A percentile compares a stretch with the other conserved stretches of the same genome.
phyloP scores from a whole-genome alignment of 2,329 filamentous ascomycete genomes.

The Grosmannia serpens region DNA sequence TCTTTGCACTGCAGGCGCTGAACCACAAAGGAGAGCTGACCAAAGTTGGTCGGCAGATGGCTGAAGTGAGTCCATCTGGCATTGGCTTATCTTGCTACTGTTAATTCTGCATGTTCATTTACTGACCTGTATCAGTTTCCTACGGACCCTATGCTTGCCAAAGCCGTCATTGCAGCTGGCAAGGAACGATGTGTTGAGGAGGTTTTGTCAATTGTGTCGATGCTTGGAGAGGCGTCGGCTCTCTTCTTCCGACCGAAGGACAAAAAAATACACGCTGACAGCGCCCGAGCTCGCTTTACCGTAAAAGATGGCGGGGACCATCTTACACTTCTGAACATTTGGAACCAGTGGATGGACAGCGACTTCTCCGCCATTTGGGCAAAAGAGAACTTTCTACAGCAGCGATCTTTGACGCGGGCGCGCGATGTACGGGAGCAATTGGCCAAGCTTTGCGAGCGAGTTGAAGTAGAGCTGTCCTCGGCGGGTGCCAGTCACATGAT shows the following conservation, averaged over 20 bases:
- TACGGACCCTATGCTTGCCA: constrained; percentile 74
- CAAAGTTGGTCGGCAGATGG: constrained; percentile 85
- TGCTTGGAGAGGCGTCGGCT: constrained; percentile 78
- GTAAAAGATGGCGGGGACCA: constrained; percentile 87
- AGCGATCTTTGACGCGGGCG: constrained; percentile 76
- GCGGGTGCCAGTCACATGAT: constrained; percentile 59
- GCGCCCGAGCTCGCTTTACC: constrained; percentile 78
- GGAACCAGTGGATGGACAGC: constrained; percentile 88
- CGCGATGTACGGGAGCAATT: constrained; percentile 90
- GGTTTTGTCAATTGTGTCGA: constrained; percentile 83
- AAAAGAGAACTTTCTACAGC: constrained; percentile 87
- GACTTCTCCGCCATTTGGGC: constrained; percentile 84
- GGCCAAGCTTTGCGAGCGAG: constrained; percentile 80
- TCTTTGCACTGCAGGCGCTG: constrained; percentile 82
- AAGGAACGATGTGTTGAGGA: constrained; percentile 90
- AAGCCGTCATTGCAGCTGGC: constrained; percentile 77
- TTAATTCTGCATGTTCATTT: not conserved
- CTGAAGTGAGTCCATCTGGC: constrained; percentile 39
- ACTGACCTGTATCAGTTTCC: constrained; percentile 9
- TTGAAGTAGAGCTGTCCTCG: constrained; percentile 66
- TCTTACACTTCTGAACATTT: constrained; percentile 79
- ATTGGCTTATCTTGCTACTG: not conserved
- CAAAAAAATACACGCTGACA: constrained; percentile 93
- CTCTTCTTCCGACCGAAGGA: constrained; percentile 94
- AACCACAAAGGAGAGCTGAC: constrained; percentile 85